Evolutionary conservation across 306 rosid species (phyloP), one percentile per base, ranked within the genome.

Genomic region (Begonia loranthoides): DNA sequence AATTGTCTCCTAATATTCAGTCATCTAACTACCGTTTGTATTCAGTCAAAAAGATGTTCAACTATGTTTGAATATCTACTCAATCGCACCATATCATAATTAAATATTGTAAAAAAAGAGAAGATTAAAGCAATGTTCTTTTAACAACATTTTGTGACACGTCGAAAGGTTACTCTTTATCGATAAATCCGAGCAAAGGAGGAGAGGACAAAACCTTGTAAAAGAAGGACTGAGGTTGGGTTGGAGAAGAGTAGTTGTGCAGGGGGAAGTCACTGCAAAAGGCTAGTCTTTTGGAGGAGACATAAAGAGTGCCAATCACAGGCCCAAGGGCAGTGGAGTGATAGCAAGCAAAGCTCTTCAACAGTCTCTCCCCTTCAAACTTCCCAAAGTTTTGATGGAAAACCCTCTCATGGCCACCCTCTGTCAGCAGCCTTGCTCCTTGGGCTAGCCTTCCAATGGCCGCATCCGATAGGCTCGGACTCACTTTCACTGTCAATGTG

Each of bases 241-340:
- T 65, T 21, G 81, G 66, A 51, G 69, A 60, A 10, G 84, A 64
- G 51, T 73, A 52, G 33, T 70, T 64, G 59, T 68, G 49, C 38
- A 80, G 56, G 22, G 94, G 79, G 44, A 71, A 55, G 54, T 84
- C 93, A 69, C 93, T 84, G 66, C 88, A 81, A 66, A 88, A 79
- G 56, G 93, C 94, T 16, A 84, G 45, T 67, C 84, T 75, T 63
- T 71, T 66, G 7, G 73, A 67, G 45, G 93, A 66, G 41, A 84
- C 63, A 33, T 79, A 88, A 10, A 84, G 76, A 12, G 71, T 69
- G 52, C 93, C 96, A 51, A 72, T 76, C 11, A 79, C 65, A 63
- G 93, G 94, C 48, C 77, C 94, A 58, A 75, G 41, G 24, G 69
- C 9, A 47, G 88, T 75, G 48, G 84, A 79, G 38, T 83, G 54